A percentile compares a stretch with the other conserved stretches of the same genome.
Conservation (phyloP, 106 monocot genomes). For the Acorus gramineus region DNA sequence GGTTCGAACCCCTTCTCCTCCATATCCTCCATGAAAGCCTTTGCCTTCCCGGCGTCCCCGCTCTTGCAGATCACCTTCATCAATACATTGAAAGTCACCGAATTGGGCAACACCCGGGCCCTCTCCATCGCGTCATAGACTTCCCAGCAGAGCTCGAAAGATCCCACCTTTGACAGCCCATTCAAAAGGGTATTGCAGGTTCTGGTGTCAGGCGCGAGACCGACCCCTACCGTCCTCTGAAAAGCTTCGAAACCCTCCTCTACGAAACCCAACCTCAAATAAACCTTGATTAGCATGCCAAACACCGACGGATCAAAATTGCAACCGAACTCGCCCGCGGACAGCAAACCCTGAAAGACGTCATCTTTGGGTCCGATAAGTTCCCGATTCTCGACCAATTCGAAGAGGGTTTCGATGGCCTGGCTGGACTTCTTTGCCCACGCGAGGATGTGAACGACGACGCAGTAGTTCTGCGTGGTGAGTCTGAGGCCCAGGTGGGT, state of each 20-base stretch:
- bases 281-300: conserved; percentile 44
- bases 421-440: conserved; percentile 28
- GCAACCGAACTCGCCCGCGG: conserved; percentile 9
- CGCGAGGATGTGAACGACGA: conserved; percentile 45
- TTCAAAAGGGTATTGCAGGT: conserved; percentile 52
- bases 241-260: conserved; percentile 26
- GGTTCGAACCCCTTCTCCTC: conserved; percentile 64
- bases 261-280: conserved; percentile 17
- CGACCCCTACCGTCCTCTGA: conserved; percentile 14
- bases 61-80: conserved; percentile 41
- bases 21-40: conserved; percentile 70
- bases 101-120: conserved; percentile 30
- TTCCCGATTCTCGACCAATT: conserved; percentile 15
- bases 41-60: conserved; percentile 24
- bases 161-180: conserved; percentile 13
- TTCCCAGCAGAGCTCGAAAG: conserved; percentile 41
- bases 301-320: conserved; percentile 31
- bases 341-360: conserved; percentile 25
- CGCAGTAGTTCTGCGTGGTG: conserved; percentile 20
- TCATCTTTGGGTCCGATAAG: conserved; percentile 10
- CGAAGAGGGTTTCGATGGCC: conserved; percentile 32
- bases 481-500: conserved; percentile 11
- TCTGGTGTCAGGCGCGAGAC: conserved; percentile 17
- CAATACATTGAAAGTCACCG: conserved; percentile 74
- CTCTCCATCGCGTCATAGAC: conserved; percentile 42